Percentiles rank a stretch among this genome's conserved stretches.
Conservation (phyloP, 306 rosid species). For the Heteromeles arbutifolia region DNA sequence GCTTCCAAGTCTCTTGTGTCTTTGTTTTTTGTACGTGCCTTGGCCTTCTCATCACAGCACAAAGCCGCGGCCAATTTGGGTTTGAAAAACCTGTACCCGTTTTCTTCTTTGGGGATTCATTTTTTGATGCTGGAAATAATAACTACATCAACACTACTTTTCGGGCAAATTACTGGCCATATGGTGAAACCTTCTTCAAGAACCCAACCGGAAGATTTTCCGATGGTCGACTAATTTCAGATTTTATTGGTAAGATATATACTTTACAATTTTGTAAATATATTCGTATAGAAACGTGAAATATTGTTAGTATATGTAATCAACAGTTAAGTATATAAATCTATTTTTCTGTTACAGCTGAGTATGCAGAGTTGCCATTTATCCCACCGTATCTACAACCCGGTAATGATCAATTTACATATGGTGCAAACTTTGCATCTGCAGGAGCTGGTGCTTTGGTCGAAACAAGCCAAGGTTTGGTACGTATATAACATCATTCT, state of each 20-base stretch:
- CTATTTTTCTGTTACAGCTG: slow-evolving; percentile 18
- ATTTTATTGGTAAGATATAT: slow-evolving; percentile 25
- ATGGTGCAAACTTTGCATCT: slow-evolving; percentile 39
- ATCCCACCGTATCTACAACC: slow-evolving; percentile 38
- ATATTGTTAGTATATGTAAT: neutral
- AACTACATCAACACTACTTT: slow-evolving; percentile 28
- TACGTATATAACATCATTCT: neutral
- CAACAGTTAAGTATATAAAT: neutral
- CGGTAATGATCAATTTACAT: neutral
- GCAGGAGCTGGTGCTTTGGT: slow-evolving; percentile 36
- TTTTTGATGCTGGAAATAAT: slow-evolving; percentile 55
- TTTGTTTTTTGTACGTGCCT: neutral
- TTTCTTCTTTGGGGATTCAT: slow-evolving; percentile 59
- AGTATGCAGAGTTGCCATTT: slow-evolving; percentile 28
- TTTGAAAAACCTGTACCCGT: slow-evolving; percentile 14
- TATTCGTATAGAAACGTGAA: neutral
- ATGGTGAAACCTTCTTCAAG: slow-evolving; percentile 36
- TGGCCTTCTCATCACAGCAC: neutral
- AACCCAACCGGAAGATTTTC: slow-evolving; percentile 37
- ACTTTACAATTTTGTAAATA: neutral
- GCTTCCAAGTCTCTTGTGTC: neutral
- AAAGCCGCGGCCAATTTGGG: neutral
- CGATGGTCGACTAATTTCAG: slow-evolving; percentile 36
- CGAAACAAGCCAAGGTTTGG: slow-evolving; percentile 10
- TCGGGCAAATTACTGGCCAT: slow-evolving; percentile 22